phyloP scores from a whole-genome alignment of 2,329 filamentous ascomycete species.

The Cryphonectria japonica region DNA sequence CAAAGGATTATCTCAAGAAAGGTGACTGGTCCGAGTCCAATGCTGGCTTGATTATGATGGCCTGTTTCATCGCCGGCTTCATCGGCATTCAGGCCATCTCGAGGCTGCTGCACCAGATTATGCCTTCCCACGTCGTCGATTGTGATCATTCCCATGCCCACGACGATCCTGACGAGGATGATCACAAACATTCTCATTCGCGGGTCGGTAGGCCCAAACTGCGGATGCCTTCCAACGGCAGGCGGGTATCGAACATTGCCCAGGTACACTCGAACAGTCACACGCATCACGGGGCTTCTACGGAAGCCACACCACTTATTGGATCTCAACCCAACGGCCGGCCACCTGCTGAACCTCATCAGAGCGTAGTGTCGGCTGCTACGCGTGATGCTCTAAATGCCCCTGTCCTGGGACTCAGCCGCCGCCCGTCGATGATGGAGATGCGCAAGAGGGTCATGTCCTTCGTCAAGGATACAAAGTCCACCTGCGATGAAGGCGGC shows the following conservation, averaged over 20 bases:
- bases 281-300: conserved; percentile 30
- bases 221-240: conserved; percentile 28
- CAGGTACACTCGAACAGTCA: conserved; percentile 24
- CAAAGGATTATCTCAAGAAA: conserved; percentile 74
- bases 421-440: conserved; percentile 58
- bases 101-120: conserved; percentile 70
- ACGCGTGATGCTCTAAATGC: conserved; percentile 37
- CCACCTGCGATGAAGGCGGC: conserved; percentile 63
- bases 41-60: conserved; percentile 72
- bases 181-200: conserved; percentile 35
- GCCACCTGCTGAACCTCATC: conserved; percentile 33
- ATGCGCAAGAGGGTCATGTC: conserved; percentile 63
- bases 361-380: conserved; percentile 37
- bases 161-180: conserved; percentile 50
- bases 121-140: conserved; percentile 79
- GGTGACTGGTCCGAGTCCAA: conserved; percentile 68
- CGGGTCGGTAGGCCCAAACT: conserved; percentile 25
- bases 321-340: conserved; percentile 32
- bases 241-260: conserved; percentile 29
- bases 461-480: conserved; percentile 67
- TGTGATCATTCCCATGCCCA: conserved; percentile 71
- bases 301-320: conserved; percentile 57
- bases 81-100: conserved; percentile 76
- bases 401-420: conserved; percentile 24
- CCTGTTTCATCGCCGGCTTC: conserved; percentile 72